Percentiles rank a stretch among this genome's conserved stretches.
Evolutionary conservation across 305 asterid species (phyloP).

Genomic region (Ilex paraguariensis): DNA sequence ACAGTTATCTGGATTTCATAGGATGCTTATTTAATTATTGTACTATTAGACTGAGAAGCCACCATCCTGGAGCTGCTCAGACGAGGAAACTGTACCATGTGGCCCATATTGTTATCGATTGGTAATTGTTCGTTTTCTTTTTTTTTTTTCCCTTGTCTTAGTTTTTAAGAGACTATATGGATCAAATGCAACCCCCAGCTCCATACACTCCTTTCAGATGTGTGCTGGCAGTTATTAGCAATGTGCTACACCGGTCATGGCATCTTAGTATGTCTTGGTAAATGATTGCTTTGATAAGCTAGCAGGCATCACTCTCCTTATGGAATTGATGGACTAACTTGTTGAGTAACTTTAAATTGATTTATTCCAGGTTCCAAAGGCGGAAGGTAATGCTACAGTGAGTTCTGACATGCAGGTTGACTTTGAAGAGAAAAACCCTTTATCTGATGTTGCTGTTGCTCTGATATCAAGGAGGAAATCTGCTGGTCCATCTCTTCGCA

Average conservation of each 20-base stretch:
- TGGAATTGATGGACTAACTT: neutral
- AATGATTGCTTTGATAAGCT: neutral
- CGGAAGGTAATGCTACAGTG: slow-evolving; percentile 34
- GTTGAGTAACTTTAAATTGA: neutral
- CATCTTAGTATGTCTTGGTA: neutral
- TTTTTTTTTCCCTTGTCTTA: slow-evolving; percentile 7
- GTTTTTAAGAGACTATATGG: neutral
- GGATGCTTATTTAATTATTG: neutral
- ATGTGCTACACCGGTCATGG: neutral
- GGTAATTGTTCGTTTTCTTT: slow-evolving; percentile 36
- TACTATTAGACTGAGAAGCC: slow-evolving; percentile 72
- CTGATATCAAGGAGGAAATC: slow-evolving; percentile 53
- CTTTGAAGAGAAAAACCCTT: slow-evolving; percentile 41
- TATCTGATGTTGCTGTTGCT: slow-evolving; percentile 37
- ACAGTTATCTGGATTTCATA: neutral
- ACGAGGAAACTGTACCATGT: slow-evolving; percentile 66
- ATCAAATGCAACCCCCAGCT: too few relatives aligned
- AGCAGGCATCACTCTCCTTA: slow-evolving; percentile 1
- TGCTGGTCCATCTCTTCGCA: slow-evolving; percentile 34
- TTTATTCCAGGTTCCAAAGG: slow-evolving; percentile 40
- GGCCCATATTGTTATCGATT: slow-evolving; percentile 66
- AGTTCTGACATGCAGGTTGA: slow-evolving; percentile 31
- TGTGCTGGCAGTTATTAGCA: too few relatives aligned
- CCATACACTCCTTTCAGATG: too few relatives aligned
- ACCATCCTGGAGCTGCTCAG: slow-evolving; percentile 40